phyloP scores from a whole-genome alignment of 208 protist species.

The Tetramitus jugosus region DNA sequence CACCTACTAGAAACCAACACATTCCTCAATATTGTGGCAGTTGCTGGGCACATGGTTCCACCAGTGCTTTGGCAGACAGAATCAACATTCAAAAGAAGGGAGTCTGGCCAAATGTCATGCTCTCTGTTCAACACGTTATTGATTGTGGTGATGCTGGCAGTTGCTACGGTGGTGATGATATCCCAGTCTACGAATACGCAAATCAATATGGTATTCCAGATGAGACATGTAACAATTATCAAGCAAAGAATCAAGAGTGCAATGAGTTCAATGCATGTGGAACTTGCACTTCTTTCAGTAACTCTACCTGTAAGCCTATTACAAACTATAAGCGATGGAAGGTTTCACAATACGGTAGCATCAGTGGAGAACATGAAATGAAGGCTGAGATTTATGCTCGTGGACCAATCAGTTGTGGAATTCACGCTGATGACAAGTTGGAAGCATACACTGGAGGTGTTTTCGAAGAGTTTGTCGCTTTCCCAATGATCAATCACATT shows the following conservation, averaged over 20 bases:
- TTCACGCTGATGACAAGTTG: constrained; percentile 36
- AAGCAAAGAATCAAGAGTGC: constrained; percentile 2
- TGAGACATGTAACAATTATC: constrained; percentile 3
- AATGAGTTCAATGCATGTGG: not conserved
- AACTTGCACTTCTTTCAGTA: not conserved
- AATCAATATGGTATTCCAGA: constrained; percentile 21
- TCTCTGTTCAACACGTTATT: constrained; percentile 38
- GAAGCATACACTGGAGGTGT: constrained; percentile 47
- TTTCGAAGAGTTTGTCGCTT: constrained; percentile 31
- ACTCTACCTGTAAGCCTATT: constrained; percentile 41
- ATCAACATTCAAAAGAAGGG: constrained; percentile 47
- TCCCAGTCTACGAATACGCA: constrained; percentile 21
- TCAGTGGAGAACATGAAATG: constrained; percentile 43
- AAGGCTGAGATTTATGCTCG: constrained; percentile 43
- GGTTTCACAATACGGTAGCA: constrained; percentile 45
- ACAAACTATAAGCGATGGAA: constrained; percentile 40
- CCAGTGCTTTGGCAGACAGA: constrained; percentile 36
- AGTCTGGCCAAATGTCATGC: constrained; percentile 21
- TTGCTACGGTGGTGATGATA: constrained; percentile 34
- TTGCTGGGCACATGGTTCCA: constrained; percentile 24
- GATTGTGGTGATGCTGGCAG: constrained; percentile 18
- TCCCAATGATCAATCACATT: constrained; percentile 29
- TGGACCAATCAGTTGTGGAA: constrained; percentile 45
- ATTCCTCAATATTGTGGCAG: constrained; percentile 41
- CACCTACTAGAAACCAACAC: constrained; percentile 50